Conservation (phyloP, 495 filamentous ascomycete genomes). For the Aspergillus panamensis region DNA sequence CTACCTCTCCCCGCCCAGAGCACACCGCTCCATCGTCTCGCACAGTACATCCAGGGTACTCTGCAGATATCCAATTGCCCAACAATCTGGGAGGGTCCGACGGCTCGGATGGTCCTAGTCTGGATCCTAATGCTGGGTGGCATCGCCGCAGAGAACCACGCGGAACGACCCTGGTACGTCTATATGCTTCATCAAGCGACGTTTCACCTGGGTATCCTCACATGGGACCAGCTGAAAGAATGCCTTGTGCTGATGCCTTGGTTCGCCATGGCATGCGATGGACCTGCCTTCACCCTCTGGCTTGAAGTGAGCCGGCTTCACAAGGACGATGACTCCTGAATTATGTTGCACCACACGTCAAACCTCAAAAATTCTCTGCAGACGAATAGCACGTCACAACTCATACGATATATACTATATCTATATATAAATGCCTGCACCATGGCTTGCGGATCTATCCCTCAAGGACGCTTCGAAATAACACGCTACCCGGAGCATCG, state of each 20-base stretch:
- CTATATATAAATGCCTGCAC: no score
- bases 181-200: conserved; percentile 22
- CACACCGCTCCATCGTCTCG: conserved; percentile 29
- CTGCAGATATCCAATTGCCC: conserved; percentile 17
- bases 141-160: conserved; percentile 29
- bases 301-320: conserved; percentile 20
- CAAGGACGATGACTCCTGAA: not conserved
- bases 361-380: no score
- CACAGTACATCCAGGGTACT: conserved; percentile 23
- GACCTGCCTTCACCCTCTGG: conserved; percentile 30
- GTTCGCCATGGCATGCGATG: conserved; percentile 36
- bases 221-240: conserved; percentile 26
- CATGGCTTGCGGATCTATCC: no score
- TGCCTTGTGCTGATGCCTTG: conserved; percentile 33
- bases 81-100: conserved; percentile 24
- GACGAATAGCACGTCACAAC: no score
- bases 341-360: no score
- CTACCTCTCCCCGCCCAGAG: conserved; percentile 41
- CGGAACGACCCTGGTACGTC: conserved; percentile 34
- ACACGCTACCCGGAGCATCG: no score
- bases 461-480: no score
- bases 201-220: conserved; percentile 17
- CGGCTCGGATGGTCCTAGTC: conserved; percentile 25
- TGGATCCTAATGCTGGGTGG: conserved; percentile 40
- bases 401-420: no score